Percentiles rank a stretch among this genome's conserved stretches.
phyloP scores from a whole-genome alignment of 805 yeast genomes.

The Saccharomycopsis lassenensis region DNA sequence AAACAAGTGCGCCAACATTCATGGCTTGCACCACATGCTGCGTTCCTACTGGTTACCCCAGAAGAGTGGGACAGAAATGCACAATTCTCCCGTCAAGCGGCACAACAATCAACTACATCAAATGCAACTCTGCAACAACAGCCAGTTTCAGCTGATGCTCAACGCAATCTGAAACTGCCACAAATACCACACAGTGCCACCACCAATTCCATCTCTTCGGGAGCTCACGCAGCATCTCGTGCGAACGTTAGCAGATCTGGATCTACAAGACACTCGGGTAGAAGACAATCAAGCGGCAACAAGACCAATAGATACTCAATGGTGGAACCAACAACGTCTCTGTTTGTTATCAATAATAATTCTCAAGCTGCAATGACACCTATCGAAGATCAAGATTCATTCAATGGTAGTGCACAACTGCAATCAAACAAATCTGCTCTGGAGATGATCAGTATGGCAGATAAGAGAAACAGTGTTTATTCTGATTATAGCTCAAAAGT shows the following conservation, averaged over 20 bases:
- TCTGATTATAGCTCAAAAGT: no score
- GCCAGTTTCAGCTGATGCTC: neutral
- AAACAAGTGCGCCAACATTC: conserved; percentile 67
- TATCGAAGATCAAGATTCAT: no score
- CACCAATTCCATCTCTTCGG: conserved; percentile 1
- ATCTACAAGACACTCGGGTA: neutral
- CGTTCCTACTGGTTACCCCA: conserved; percentile 74
- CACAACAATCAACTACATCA: conserved; percentile 1
- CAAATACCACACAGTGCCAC: neutral
- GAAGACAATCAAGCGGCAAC: conserved; percentile 1
- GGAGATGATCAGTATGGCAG: conserved; percentile 1
- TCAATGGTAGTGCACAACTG: no score
- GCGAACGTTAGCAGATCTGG: conserved; percentile 2
- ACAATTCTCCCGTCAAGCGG: conserved; percentile 1
- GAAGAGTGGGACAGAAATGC: conserved; percentile 73
- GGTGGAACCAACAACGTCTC: conserved; percentile 17
- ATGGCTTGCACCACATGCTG: conserved; percentile 81
- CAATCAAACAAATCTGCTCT: no score
- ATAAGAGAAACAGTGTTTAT: conserved; percentile 12
- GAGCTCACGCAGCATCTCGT: neutral
- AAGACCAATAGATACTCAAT: conserved; percentile 14
- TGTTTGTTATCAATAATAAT: conserved; percentile 11
- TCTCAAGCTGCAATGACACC: conserved; percentile 2
- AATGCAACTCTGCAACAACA: conserved; percentile 4
- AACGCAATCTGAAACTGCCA: neutral